Conservation (phyloP, 257 asterid species). For the Penstemon davidsonii region DNA sequence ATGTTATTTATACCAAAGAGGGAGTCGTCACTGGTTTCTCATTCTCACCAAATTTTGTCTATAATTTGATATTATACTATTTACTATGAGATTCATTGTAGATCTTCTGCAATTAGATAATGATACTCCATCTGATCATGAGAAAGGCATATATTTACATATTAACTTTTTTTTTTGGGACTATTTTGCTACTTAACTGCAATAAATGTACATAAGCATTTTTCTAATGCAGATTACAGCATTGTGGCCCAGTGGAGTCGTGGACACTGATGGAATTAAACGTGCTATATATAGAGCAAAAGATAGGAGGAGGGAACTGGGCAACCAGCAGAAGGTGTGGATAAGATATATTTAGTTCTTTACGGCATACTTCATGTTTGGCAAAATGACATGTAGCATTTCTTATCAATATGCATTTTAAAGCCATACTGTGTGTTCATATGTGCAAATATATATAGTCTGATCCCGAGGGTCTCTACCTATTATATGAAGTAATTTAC, state of each 20-base stretch:
- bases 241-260: slow-evolving; percentile 88
- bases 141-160: not conserved
- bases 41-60: not conserved
- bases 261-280: slow-evolving; percentile 90
- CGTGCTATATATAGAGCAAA: slow-evolving; percentile 84
- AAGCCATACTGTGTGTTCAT: not conserved
- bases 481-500: not conserved
- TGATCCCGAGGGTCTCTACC: not conserved
- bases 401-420: slow-evolving; percentile 10
- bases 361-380: slow-evolving; percentile 12
- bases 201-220: not conserved
- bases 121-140: slow-evolving; percentile 18
- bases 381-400: not conserved
- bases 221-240: slow-evolving; percentile 65
- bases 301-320: slow-evolving; percentile 57
- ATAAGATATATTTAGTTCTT: slow-evolving; percentile 18
- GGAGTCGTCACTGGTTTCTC: too few species aligned
- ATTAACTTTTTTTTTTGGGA: not conserved
- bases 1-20: too few species aligned
- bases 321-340: slow-evolving; percentile 59
- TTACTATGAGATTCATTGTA: not conserved
- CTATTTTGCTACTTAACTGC: not conserved
- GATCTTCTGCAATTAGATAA: slow-evolving; percentile 8
- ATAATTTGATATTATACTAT: not conserved
- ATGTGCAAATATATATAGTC: slow-evolving; percentile 1